These are phyloP conservation scores for Suhomyces bolitotheri DNA, from an alignment of 1,139 yeast species.

Conservation along the genomic window DNA sequence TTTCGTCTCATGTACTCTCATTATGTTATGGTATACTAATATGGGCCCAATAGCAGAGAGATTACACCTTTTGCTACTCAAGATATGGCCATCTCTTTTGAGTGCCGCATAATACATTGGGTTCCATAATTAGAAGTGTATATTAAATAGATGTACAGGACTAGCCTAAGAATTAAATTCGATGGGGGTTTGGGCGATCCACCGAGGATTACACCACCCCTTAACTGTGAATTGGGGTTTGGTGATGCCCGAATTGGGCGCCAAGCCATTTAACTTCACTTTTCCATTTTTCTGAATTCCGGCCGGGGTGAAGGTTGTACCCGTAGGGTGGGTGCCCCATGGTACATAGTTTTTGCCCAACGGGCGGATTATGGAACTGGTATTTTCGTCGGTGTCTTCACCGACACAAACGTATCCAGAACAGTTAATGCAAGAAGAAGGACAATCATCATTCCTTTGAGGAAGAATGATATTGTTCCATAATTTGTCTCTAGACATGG, in stretches of 20 bases:
- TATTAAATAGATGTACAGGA: no score
- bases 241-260: constrained; percentile 43
- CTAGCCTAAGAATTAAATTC: constrained; percentile 8
- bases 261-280: constrained; percentile 30
- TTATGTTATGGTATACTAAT: no score
- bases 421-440: constrained; percentile 26
- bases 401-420: constrained; percentile 24
- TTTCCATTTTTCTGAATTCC: constrained; percentile 32
- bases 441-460: constrained; percentile 45
- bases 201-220: constrained; percentile 54
- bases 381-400: constrained; percentile 8
- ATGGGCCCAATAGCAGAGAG: no score
- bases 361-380: constrained; percentile 10
- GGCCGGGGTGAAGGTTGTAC: constrained; percentile 32
- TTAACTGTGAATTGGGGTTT: constrained; percentile 50
- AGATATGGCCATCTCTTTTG: no score
- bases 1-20: no score
- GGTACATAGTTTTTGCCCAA: constrained; percentile 30
- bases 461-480: constrained; percentile 51
- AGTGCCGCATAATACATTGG: no score
- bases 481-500: constrained; percentile 44
- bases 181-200: constrained; percentile 26
- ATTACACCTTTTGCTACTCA: no score
- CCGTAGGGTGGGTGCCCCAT: constrained; percentile 29
- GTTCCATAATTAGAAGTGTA: no score